phyloP scores from a whole-genome alignment of 768 basidiomycete genomes.

The Termitomyces sp. region DNA sequence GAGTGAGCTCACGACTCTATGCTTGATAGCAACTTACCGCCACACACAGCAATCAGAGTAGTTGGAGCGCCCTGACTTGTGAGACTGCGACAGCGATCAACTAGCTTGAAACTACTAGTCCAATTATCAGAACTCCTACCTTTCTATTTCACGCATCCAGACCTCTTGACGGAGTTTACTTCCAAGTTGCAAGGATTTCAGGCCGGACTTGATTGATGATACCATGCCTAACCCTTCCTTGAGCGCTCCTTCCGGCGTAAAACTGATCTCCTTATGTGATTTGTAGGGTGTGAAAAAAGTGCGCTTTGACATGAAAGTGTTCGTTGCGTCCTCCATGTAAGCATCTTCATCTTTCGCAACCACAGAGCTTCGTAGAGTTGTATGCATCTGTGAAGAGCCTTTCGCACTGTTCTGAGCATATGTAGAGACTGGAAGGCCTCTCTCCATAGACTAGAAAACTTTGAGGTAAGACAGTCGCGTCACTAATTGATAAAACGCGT shows the following conservation, averaged over 20 bases:
- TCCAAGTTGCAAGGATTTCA: constrained; percentile 46
- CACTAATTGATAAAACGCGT: constrained; percentile 10
- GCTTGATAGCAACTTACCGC: constrained; percentile 34
- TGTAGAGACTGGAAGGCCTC: constrained; percentile 24
- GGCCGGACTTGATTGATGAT: constrained; percentile 37
- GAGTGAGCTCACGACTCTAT: neutral
- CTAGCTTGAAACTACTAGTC: neutral
- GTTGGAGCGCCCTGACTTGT: constrained; percentile 47
- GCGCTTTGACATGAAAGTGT: constrained; percentile 10
- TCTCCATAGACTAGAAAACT: constrained; percentile 20
- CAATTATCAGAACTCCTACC: constrained; percentile 28
- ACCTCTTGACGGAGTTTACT: constrained; percentile 57
- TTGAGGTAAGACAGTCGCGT: constrained; percentile 1
- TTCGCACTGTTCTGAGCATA: constrained; percentile 15
- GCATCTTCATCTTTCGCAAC: constrained; percentile 9
- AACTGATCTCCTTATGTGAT: constrained; percentile 40
- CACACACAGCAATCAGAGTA: constrained; percentile 64
- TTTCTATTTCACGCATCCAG: constrained; percentile 52
- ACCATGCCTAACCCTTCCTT: constrained; percentile 53
- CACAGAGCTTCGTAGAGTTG: neutral
- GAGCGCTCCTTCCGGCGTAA: constrained; percentile 47
- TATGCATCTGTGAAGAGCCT: neutral
- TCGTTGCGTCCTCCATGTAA: constrained; percentile 14
- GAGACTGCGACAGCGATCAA: constrained; percentile 32
- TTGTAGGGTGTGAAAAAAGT: constrained; percentile 33